A percentile compares a stretch with the other conserved stretches of the same genome.
Evolutionary conservation across 2,329 filamentous ascomycete genomes (phyloP).

Genomic region (Phaeoacremonium minimum): DNA sequence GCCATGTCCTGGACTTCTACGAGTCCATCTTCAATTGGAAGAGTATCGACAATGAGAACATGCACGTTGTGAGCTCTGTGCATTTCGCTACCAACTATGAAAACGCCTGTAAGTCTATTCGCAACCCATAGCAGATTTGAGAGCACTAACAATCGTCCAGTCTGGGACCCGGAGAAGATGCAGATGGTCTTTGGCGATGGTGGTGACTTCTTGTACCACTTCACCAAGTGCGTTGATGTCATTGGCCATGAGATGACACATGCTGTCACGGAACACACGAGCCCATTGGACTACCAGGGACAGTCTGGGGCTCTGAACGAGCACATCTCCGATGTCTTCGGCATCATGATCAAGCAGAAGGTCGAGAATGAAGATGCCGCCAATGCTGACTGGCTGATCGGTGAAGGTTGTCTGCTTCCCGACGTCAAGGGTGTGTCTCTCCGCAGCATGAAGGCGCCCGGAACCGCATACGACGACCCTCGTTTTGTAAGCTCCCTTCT

Average conservation of each 20-base stretch:
- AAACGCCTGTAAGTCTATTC: conserved; percentile 45
- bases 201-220: conserved; percentile 44
- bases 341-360: conserved; percentile 53
- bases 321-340: conserved; percentile 52
- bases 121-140: too few species aligned
- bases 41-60: conserved; percentile 46
- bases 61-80: conserved; percentile 45
- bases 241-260: conserved; percentile 56
- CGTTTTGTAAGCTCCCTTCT: conserved; percentile 32
- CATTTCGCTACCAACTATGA: conserved; percentile 46
- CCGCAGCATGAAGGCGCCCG: conserved; percentile 49
- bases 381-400: conserved; percentile 50
- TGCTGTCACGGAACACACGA: conserved; percentile 46
- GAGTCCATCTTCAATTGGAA: conserved; percentile 42
- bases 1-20: conserved; percentile 45
- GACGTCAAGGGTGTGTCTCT: conserved; percentile 46
- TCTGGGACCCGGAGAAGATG: conserved; percentile 42
- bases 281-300: conserved; percentile 42
- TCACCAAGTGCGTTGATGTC: conserved; percentile 48
- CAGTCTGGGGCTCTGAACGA: conserved; percentile 54
- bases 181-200: conserved; percentile 57
- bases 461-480: conserved; percentile 47
- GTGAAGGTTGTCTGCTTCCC: conserved; percentile 46
- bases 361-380: conserved; percentile 37
- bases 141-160: too few species aligned